Conservation (phyloP, 2,329 filamentous ascomycete genomes). For the Trichothecium sympodiale region DNA sequence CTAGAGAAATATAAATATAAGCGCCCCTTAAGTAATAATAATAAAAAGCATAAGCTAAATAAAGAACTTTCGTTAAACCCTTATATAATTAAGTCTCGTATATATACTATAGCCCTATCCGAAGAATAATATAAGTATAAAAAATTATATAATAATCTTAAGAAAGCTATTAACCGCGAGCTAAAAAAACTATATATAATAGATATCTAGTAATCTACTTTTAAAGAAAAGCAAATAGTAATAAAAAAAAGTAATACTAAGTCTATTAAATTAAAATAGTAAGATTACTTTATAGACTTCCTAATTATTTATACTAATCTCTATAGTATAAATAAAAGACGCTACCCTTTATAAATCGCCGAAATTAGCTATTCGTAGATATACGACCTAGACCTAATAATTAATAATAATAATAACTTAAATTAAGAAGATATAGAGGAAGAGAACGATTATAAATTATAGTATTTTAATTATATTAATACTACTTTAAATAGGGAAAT, state of each 20-base stretch:
- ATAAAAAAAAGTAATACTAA: neutral
- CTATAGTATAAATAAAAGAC: too few relatives aligned
- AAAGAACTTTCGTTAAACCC: too few relatives aligned
- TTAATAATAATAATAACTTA: constrained; percentile 1
- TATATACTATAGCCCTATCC: neutral
- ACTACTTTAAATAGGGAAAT: neutral
- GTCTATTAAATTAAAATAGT: too few relatives aligned
- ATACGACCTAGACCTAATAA: constrained; percentile 2
- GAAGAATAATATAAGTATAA: neutral
- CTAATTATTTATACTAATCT: neutral
- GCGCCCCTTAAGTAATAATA: too few relatives aligned
- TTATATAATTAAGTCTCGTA: neutral
- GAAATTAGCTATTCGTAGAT: neutral
- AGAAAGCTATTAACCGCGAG: neutral
- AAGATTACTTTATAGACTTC: constrained; percentile 1
- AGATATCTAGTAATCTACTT: neutral
- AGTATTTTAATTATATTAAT: neutral
- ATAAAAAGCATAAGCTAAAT: too few relatives aligned
- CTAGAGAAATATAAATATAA: too few relatives aligned
- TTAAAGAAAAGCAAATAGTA: neutral
- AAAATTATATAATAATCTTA: neutral
- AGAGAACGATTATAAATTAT: too few relatives aligned
- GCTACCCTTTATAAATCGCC: neutral
- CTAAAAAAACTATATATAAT: neutral
- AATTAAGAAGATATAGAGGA: too few relatives aligned